Conservation (phyloP, 2,329 filamentous ascomycete genomes). For the Monilinia polystroma region DNA sequence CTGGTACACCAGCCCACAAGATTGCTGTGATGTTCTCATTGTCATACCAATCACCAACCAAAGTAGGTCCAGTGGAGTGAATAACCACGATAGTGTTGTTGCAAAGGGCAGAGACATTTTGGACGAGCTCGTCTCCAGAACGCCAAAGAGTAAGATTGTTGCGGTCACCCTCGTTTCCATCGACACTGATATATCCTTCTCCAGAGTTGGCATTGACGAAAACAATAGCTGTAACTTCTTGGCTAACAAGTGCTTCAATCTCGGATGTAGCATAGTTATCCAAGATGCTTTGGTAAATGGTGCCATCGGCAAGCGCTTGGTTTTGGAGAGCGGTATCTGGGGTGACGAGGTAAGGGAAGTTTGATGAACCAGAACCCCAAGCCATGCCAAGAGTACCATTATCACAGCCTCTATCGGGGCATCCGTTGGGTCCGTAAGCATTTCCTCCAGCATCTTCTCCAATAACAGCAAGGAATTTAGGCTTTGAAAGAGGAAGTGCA, state of each 20-base stretch:
- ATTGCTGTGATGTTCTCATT: constrained; percentile 81
- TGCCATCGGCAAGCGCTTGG: constrained; percentile 59
- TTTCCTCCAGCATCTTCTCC: constrained; percentile 82
- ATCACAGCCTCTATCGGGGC: constrained; percentile 63
- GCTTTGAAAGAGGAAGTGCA: constrained; percentile 73
- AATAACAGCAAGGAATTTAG: constrained; percentile 73
- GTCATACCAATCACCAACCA: constrained; percentile 72
- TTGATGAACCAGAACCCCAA: constrained; percentile 74
- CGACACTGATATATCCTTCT: constrained; percentile 81
- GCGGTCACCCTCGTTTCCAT: constrained; percentile 82
- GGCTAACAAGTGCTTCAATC: constrained; percentile 58
- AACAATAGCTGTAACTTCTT: constrained; percentile 71
- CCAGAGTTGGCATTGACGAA: constrained; percentile 87
- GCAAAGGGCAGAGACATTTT: constrained; percentile 73
- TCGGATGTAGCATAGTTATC: constrained; percentile 68
- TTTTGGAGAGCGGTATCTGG: constrained; percentile 70
- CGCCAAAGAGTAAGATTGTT: constrained; percentile 92
- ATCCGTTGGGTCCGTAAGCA: constrained; percentile 47
- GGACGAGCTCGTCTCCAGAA: constrained; percentile 75
- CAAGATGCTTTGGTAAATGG: constrained; percentile 64
- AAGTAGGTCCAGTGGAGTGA: constrained; percentile 78
- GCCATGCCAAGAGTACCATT: constrained; percentile 68
- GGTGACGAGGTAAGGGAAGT: constrained; percentile 76
- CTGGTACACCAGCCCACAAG: constrained; percentile 77
- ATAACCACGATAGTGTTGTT: constrained; percentile 91